Evolutionary conservation across 441 rosid species (phyloP), one percentile per base, ranked within the genome.

Genomic region (Breynia disticha): DNA sequence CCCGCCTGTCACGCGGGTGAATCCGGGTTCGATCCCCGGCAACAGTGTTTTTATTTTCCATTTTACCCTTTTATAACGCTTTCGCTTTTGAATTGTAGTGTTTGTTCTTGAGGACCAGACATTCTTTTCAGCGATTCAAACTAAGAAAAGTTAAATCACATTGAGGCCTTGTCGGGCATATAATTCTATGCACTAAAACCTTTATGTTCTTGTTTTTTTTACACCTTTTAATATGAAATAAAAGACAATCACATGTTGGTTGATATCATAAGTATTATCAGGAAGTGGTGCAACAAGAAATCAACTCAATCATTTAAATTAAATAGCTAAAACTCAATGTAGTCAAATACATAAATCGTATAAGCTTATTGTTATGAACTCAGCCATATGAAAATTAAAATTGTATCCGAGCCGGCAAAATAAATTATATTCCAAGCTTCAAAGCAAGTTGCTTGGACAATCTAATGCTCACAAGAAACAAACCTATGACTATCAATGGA

Each of bases 1-100:
- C 80, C 83, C 82, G 96, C 88, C 95, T 86, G 86, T 84, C 85
- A 84, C 86, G 77, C 84, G 87, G 87, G 82, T 18, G 87, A 84
- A n/a, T 87, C 86, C 84, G 85, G 88, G 79, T 82, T 84, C 84
- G 86, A 82, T 77, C 86, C 90, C 86, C 84, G 82, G 84, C 86
- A 87, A 76, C 88, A 80, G 90, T 79, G 83, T 11, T 39, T 11
- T 11, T 4, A 3, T 3, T 41, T 41, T 3, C 43, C 2, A 4
- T 14, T 4, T 9, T 41, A 9, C 10, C 13, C 9, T 15, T 1
- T 41, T 41, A 1, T 41, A 5, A 5, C 7, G 41, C 41, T 37
- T 37, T 37, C 11, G 6, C 41, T 41, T 41, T 15, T 6, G 15
- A 11, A 41, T 41, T 3, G 3, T 41, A 4, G 3, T 41, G 3